Evolutionary conservation across 306 rosid genomes (phyloP), one percentile per base, ranked within the genome.

Genomic region (Vicia villosa): DNA sequence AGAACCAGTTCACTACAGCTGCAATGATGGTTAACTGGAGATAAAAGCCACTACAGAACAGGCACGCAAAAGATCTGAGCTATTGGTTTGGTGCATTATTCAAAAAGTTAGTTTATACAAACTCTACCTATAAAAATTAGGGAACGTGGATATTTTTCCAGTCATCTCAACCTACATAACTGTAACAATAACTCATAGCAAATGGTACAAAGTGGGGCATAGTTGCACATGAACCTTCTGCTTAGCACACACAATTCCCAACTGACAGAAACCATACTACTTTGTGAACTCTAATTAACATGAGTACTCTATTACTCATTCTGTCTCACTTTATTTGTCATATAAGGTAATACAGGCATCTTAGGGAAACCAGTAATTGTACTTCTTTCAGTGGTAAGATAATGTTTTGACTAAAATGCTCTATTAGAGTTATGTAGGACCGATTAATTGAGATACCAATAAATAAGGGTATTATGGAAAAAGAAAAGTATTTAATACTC

Each of bases 141-240:
- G 60, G 10, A 64, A 54, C 37, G 14, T 10, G 63, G 30, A 45
- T 8, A 62, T 20, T 56, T 74, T 63, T 45, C 34, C 22, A 43
- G 42, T 61, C 68, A 59, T 66, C 56, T 43, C 36, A 37, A 58
- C 56, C 70, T 55, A 73, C 42, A 22, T 20, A 68, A 68, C 59
- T 62, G 56, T 26, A 67, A 42, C 3, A 15, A 36, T 66, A 72
- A 36, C 12, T 19, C 51, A 36, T 22, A 43, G 36, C 49, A 32
- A 75, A 80, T 13, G 21, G 61, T 49, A 54, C 13, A 52, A 4
- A 50, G 74, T 52, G 45, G 22, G 42, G 51, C 46, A 47, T 55
- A 24, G 7, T 7, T 51, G 58, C 10, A 50, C 43, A 46, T 4
- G 37, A 34, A 63, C 28, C 38, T 30, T 46, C 46, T 43, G 36